Base-by-base conservation (phyloP, 1,284 basidiomycete genomes). In the Gastroboletus turbinatus region DNA sequence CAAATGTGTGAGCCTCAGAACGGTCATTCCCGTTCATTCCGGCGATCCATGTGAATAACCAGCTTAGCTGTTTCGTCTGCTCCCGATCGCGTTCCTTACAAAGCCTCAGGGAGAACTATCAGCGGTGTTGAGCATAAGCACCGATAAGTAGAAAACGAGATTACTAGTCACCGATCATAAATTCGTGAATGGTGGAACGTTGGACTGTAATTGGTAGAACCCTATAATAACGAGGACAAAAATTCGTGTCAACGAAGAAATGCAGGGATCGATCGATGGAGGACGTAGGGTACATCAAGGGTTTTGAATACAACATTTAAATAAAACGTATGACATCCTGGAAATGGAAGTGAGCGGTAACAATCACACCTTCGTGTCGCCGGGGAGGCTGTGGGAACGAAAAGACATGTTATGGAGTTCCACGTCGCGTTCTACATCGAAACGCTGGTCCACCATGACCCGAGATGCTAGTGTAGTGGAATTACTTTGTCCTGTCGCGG, bases 361-460 rank as follows among this genome's bases (percentile, higher is more conserved):
- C 9, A 29, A 39, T 59, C 29, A 59, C 17, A 52, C 54, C 43
- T 58, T 58, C 21, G 5, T 19, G 6, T 47, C 52, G 25, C 23
- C 27, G 14, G 29, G 13, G 35, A 16, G 8, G 27, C 25, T 16
- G 9, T 19, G 25, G 17, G 16, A 35, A 56, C 29, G 17, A 23
- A 36, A 4, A 7, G 58, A 38, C 13, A 40, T 36, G 4, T 32
- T 17, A 21, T n/a, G 36, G 23, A 60, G 58, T 16, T 59, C 53
- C 7, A 57, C 19, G 6, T 47, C 47, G 14, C 14, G 35, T 14
- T 59, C 46, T 27, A 17, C 14, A n/a, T 47, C 40, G 30, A 19
- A 11, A 33, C 10, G 32, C 36, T 33, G 45, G 10, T 11, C 29
- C 7, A 49, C 3, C 19, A 7, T 55, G 16, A 27, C 17, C 14